Evolutionary conservation across 2,329 filamentous ascomycete genomes (phyloP), one percentile per base, ranked within the genome.

Genomic region (Colletotrichum scovillei): DNA sequence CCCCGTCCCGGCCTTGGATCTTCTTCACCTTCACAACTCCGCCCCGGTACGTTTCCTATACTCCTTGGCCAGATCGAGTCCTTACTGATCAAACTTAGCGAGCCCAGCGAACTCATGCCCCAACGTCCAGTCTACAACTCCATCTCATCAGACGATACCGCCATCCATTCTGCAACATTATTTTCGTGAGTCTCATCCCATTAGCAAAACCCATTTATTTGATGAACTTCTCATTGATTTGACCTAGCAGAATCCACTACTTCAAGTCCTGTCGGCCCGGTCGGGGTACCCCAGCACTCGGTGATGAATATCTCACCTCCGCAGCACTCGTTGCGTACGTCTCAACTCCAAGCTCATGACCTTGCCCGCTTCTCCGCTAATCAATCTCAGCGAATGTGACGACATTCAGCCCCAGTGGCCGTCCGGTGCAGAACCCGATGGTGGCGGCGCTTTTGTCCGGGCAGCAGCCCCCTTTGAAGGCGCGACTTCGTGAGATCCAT

Each of bases 351-450:
- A 26, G 5, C 19, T 60, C 16, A 46, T 5, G 16, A 24, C 2
- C 26, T 1, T 28, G 6, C 4, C 4, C 5, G 5, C 12, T 19
- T 19, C 9, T 46, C 52, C 9, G 38, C 30, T 60, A 19, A 42
- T 6, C 2, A 9, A 19, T 11, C 0, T 5, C 32, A 72, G 69
- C 65, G 19, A 42, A 7, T 11, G 30, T 35, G 5, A 52, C 59
- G 3, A 9, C 8, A 4, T 55, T 32, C n/a, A 69, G 66, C 26
- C 66, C 66, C 4, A 59, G 38, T n/a, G 66, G 66, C 7, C 52
- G 59, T n/a, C 66, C 69, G 32, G 46, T 56, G 53, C 52, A 59
- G 26, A 72, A 69, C 35, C 69, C 66, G 0, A 72, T 69, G 66
- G n/a, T 53, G n/a, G 42, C 42, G 4, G 53, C 66, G 19, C 38